Percentiles rank a stretch among this genome's conserved stretches.
Conservation (phyloP, 331 rosid species). For the Malus hybrid region DNA sequence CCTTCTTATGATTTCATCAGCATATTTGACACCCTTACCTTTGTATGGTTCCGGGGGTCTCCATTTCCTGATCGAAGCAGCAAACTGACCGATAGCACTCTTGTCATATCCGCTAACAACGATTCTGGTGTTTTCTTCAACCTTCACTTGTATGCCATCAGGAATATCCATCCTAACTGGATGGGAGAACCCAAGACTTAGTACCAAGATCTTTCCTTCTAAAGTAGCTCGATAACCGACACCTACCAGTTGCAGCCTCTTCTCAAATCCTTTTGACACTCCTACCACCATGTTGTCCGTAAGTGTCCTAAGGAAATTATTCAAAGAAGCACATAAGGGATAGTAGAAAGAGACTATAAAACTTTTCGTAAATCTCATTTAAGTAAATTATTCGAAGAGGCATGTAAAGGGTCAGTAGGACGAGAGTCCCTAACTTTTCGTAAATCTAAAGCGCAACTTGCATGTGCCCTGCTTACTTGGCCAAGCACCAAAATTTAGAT, state of each 20-base stretch:
- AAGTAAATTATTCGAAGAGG: slow-evolving; percentile 12
- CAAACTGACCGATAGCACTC: slow-evolving; percentile 83
- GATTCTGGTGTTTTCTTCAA: slow-evolving; percentile 86
- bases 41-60: slow-evolving; percentile 99
- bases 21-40: slow-evolving; percentile 96
- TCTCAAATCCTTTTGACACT: slow-evolving; percentile 92
- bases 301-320: slow-evolving; percentile 63
- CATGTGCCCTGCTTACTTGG: neutral
- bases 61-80: slow-evolving; percentile 91
- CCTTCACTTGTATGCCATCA: slow-evolving; percentile 71
- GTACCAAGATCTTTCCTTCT: slow-evolving; percentile 71
- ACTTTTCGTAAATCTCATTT: neutral
- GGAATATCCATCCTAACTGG: slow-evolving; percentile 91
- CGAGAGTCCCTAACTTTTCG: neutral
- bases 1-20: slow-evolving; percentile 87
- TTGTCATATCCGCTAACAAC: slow-evolving; percentile 85
- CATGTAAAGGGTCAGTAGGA: neutral
- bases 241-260: slow-evolving; percentile 87
- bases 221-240: slow-evolving; percentile 91
- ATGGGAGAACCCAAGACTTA: slow-evolving; percentile 98
- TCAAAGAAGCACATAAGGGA: slow-evolving; percentile 1
- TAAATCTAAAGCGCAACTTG: neutral
- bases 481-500: neutral
- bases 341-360: neutral
- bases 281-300: slow-evolving; percentile 93